Percentiles rank a stretch among this genome's conserved stretches.
These are phyloP conservation scores for Linum lewisii DNA, from an alignment of 345 rosid species.

Conservation along the genomic window DNA sequence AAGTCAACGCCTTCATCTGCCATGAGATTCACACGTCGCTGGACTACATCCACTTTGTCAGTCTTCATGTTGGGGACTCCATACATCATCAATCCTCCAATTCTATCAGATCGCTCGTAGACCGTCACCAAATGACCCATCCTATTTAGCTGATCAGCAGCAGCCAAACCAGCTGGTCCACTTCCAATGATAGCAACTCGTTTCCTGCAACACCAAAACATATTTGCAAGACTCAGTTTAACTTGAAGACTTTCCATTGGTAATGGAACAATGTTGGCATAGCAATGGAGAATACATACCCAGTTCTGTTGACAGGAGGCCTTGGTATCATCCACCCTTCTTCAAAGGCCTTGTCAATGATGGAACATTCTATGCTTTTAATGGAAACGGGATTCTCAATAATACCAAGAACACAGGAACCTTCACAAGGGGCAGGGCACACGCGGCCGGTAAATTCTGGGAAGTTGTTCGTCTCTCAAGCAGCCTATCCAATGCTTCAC, in stretches of 20 bases:
- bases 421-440: constrained; percentile 99
- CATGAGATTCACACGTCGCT: constrained; percentile 91
- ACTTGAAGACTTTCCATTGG: too few species aligned
- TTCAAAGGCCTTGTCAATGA: constrained; percentile 90
- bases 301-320: constrained; percentile 79
- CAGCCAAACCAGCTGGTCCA: constrained; percentile 96
- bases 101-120: constrained; percentile 92
- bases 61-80: constrained; percentile 99
- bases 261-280: too few species aligned
- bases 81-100: constrained; percentile 99
- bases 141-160: constrained; percentile 94
- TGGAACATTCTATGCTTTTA: constrained; percentile 81
- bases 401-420: constrained; percentile 98
- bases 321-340: constrained; percentile 99
- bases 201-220: constrained; percentile 44
- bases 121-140: constrained; percentile 94
- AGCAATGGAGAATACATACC: constrained; percentile 33
- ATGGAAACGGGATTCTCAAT: constrained; percentile 99
- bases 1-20: constrained; percentile 75
- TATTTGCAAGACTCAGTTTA: neutral
- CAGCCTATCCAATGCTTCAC: constrained; percentile 87
- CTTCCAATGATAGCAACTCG: constrained; percentile 82
- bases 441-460: constrained; percentile 99
- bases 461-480: constrained; percentile 96
- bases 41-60: constrained; percentile 84